Evolutionary conservation across 805 yeast genomes (phyloP), one percentile per base, ranked within the genome.

Genomic region (Candida piceae): DNA sequence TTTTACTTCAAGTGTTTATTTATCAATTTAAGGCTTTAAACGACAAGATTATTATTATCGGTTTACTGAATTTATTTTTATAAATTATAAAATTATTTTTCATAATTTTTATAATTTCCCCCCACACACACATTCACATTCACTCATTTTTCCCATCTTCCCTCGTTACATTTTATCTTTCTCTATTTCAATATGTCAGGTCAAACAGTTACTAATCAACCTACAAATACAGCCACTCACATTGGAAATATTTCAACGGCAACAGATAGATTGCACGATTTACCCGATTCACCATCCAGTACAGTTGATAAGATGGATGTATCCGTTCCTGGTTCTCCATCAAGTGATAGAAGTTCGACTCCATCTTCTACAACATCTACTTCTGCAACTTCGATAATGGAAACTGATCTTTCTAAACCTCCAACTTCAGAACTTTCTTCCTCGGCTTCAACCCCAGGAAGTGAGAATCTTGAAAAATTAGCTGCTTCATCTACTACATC

Each of bases 331-430:
- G 52, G 50, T 15, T 60, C 64, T 9, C 66, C 67, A 3, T 38
- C 45, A 22, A 53, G 54, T 38, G 62, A 53, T 23, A 54, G 62
- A 47, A 55, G 58, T 41, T 69, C 67, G 17, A 57, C 72, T 31
- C 67, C 75, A 15, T 58, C 71, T 10, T 70, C 74, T 15, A 64
- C 71, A 26, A 46, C 56, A 9, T 53, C 63, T 0, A 49, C 61
- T 4, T 49, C 57, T 12, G 52, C 59, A 13, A 53, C 56, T n/a
- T 50, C 63, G 2, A 49, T 55, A 11, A 40, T 29, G n/a, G 56
- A 49, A 12, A 41, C 43, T 13, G 56, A 49, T 12, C 25, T 48
- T 32, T 34, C 36, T 21, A 51, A 44, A 21, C 33, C 23, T 27
- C 31, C 16, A 7, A 13, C 29, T 13, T 26, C 29, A 6, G 29